Base-by-base conservation (phyloP, 129 eudicot species). In the Centaurea solstitialis region DNA sequence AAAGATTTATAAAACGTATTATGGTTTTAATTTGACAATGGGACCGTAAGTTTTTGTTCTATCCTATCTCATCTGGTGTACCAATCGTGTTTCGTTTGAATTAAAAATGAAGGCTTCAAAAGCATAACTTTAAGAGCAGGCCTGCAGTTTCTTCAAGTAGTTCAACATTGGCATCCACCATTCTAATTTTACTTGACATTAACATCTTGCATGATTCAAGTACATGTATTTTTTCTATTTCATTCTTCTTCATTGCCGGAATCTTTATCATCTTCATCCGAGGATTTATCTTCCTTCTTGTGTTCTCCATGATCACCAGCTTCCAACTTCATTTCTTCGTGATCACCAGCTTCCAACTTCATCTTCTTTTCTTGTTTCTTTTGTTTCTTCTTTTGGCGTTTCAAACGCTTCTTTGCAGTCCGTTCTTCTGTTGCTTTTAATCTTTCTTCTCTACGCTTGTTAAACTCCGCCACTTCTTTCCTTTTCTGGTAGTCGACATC, bases 371-470 rank as follows among this genome's bases (percentile, higher is more conserved):
- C 97, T 80, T 91, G 90, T 86, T 88, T 95, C 70, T 66, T 89
- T 75, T 91, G 99, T 80, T 89, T 95, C 73, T 93, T 91, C 92
- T 95, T 95, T 76, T 92, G 99, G 5, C 98, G 91, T 83, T 89
- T 95, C 80, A 76, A 62, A 15, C 98, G 98, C 83, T 95, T 95
- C 83, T 93, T 95, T 28, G 98, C 97, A 24, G 99, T 95, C 23
- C 93, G 92, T 70, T 93, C 99, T 82, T 95, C 99, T 9, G 94
- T 82, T 76, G 91, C 99, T 88, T 87, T 93, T 86, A 88, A 61
- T 80, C 94, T 88, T 79, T 92, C 97, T 41, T 91, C 97, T 82
- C 94, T 86, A 81, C 98, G 87, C 78, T 85, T 84, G 78, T 79
- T 87, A 79, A 95, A 95, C 81, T 95, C 99, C 24, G 98, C 85